Base-by-base conservation (phyloP, 2,329 filamentous ascomycete genomes). In the Fusarium tuaranense region DNA sequence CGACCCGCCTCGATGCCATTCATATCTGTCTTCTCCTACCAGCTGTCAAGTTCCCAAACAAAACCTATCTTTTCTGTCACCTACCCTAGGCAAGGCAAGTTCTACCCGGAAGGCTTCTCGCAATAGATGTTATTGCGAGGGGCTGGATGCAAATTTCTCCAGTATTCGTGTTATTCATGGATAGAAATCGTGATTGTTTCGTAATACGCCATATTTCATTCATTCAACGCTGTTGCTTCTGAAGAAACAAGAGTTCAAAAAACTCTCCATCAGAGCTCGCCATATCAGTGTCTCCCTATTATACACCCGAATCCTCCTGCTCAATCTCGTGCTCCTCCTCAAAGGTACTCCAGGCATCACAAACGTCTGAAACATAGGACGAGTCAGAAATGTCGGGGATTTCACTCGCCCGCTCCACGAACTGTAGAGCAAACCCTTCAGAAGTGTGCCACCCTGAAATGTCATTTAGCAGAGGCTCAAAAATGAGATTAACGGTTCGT, bases 361-460 rank as follows among this genome's bases (percentile, higher is more conserved):
- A 72, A 38, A 64, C 51, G 18, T 69, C 63, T 63, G 27, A 66
- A 38, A 20, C 39, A 55, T 61, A 61, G 14, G 20, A 48, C 32
- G 16, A 53, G 30, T 60, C 25, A 12, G 62, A 18, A 5, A 48
- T 51, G 44, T 63, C 53, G 0, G 30, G 22, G 16, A 72, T 66
- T 30, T 72, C 69, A 27, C 20, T 36, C 32, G 41, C 38, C 6
- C 69, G 67, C 41, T 72, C 69, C 16, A 72, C 25, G 34, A 72
- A 72, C 60, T 72, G 69, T 7, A 72, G 63, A 14, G 69, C 69
- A 22, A 72, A 72, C 20, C 69, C 69, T 20, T 72, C 69, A 18
- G 69, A 69, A 34, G 68, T 67, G 62, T 72, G 69, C 69, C 69
- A 72, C 6, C 58, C 58, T 61, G 16, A 30, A n/a, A 32, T 20